Evolutionary conservation across 2,329 filamentous ascomycete species (phyloP), one percentile per base, ranked within the genome.

Genomic region (Verticillium isaacii): DNA sequence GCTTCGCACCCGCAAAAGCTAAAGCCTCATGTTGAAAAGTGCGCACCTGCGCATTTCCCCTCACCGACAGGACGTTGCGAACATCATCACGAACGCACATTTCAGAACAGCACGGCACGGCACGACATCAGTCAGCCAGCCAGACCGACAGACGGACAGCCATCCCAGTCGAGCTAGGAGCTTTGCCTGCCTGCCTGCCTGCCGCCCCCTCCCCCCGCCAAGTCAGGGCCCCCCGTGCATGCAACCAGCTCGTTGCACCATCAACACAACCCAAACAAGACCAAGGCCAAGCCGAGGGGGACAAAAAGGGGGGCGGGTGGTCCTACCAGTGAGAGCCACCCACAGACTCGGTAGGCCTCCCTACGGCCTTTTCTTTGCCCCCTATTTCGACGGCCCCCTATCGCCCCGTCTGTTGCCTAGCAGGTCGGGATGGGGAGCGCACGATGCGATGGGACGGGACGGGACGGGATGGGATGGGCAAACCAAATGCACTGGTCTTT

Each of bases 21-120:
- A 32, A 25, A 56, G 54, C 29, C 25, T 54, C 60, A 62, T 63
- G 64, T 66, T 65, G 62, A 64, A 68, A 68, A 68, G 61, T 68
- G 64, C 66, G 68, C 66, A 62, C 62, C 61, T 67, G 68, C 67
- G 68, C 64, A 70, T 65, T 66, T 69, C 66, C 66, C 68, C 64
- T 70, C 68, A 67, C 68, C 63, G 64, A 64, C 45, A 52, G 19
- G 45, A n/a, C 62, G 59, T 50, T 65, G 61, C 60, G 66, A 61
- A 60, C 64, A 63, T 60, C 64, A 66, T 66, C 69, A 67, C 65
- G 61, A 65, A 67, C 65, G 65, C 65, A 68, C 62, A 65, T 69
- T 67, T 70, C 66, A 70, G 69, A 60, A 69, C 68, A 69, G 63
- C 63, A 57, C 39, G 45, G 52, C 34, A 36, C 34, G 34, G 34